A percentile compares a stretch with the other conserved stretches of the same genome.
phyloP scores from a whole-genome alignment of 140 eudicot genomes.

The Bidens hawaiensis region DNA sequence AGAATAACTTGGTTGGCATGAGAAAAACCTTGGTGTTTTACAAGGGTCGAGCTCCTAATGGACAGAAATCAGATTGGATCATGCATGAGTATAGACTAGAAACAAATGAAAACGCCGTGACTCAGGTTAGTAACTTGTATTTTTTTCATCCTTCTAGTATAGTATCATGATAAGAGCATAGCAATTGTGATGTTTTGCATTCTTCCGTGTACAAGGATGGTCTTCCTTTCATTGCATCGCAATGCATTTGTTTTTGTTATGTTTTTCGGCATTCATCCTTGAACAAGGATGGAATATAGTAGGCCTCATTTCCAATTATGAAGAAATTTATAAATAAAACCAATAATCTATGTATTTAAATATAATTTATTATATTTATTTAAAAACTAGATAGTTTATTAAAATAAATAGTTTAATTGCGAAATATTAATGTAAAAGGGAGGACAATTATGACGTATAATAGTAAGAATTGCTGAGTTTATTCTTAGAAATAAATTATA shows the following conservation, averaged over 20 bases:
- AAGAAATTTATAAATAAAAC: too few relatives aligned
- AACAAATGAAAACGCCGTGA: conserved; percentile 57
- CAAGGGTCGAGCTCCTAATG: conserved; percentile 87
- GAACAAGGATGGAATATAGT: not conserved
- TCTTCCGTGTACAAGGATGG: not conserved
- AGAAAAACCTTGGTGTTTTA: conserved; percentile 88
- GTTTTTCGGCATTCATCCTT: not conserved
- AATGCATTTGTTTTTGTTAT: too few relatives aligned
- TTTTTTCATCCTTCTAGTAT: not conserved
- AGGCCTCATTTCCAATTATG: not conserved
- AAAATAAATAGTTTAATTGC: too few relatives aligned
- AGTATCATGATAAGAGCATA: not conserved
- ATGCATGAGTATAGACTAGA: conserved; percentile 88
- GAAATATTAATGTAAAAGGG: too few relatives aligned
- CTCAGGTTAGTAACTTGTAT: conserved; percentile 57
- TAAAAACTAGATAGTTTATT: not conserved
- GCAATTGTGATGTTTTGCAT: not conserved
- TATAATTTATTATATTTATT: too few relatives aligned
- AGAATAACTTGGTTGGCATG: conserved; percentile 75
- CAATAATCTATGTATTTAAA: not conserved
- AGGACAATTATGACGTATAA: too few relatives aligned
- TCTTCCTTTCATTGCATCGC: not conserved
- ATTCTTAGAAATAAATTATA: too few relatives aligned
- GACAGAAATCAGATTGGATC: conserved; percentile 87
- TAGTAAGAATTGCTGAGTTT: too few relatives aligned